phyloP scores from a whole-genome alignment of 176 grass and related monocot species.

The Oryza longistaminata region DNA sequence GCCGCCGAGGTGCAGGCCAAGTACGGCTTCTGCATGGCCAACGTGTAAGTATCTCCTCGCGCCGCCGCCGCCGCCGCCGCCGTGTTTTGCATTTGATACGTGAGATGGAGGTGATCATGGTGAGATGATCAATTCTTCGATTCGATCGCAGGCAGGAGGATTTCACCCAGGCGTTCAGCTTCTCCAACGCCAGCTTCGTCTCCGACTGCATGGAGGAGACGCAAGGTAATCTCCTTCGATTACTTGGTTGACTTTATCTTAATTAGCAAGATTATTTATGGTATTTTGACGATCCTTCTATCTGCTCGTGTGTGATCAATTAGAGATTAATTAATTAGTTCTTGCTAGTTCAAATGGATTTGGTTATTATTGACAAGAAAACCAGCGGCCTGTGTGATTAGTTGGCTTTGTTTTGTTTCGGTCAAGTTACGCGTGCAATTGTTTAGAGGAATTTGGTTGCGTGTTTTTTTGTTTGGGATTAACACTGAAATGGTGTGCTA shows the following conservation, averaged over 20 bases:
- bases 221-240: constrained; percentile 28
- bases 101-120: not conserved
- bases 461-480: no score
- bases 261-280: not conserved
- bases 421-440: not conserved
- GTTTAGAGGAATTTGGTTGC: not conserved
- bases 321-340: not conserved
- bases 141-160: constrained; percentile 52
- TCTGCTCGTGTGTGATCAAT: not conserved
- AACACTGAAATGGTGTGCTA: no score
- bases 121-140: not conserved
- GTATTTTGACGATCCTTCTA: not conserved
- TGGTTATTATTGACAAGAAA: not conserved
- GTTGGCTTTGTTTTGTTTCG: not conserved
- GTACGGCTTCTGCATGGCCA: constrained; percentile 51
- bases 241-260: not conserved
- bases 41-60: constrained; percentile 32
- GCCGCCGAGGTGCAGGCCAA: constrained; percentile 28
- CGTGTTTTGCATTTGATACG: not conserved
- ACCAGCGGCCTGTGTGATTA: not conserved
- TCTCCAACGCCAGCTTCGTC: constrained; percentile 42
- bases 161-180: constrained; percentile 57
- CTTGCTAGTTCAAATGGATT: not conserved
- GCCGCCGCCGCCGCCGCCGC: not conserved
- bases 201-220: constrained; percentile 44